phyloP scores from a whole-genome alignment of 768 basidiomycete species.

The Cyclocybe aegerita region DNA sequence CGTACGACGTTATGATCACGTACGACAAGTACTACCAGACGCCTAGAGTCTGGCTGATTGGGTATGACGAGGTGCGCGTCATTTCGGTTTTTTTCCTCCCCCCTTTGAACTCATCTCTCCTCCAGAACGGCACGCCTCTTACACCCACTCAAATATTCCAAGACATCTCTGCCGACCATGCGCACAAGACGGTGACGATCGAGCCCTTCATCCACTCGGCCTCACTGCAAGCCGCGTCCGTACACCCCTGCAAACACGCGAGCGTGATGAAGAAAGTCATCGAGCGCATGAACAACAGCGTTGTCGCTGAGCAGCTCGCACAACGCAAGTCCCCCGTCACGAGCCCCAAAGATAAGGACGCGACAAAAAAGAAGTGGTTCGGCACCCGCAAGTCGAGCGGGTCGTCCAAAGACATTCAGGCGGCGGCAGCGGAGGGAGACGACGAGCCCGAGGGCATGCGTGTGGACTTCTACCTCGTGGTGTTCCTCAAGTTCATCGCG shows the following conservation, averaged over 20 bases:
- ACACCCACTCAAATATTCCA: slow-evolving; percentile 92
- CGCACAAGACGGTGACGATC: slow-evolving; percentile 97
- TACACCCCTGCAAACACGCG: slow-evolving; percentile 98
- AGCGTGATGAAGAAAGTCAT: slow-evolving; percentile 99
- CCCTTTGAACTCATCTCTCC: slow-evolving; percentile 7
- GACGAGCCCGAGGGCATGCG: slow-evolving; percentile 82
- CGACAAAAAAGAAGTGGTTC: slow-evolving; percentile 80
- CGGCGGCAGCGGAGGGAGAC: slow-evolving; percentile 45
- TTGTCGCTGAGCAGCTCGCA: slow-evolving; percentile 79
- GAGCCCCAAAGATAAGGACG: slow-evolving; percentile 40
- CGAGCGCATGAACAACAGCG: slow-evolving; percentile 93
- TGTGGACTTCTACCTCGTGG: slow-evolving; percentile 97
- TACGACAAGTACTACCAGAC: slow-evolving; percentile 99
- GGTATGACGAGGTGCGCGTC: slow-evolving; percentile 84
- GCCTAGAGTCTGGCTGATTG: slow-evolving; percentile 95
- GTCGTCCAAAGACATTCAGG: slow-evolving; percentile 52
- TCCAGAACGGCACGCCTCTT: slow-evolving; percentile 83
- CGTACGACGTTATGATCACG: slow-evolving; percentile 99
- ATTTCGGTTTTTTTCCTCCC: neutral
- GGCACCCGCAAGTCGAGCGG: slow-evolving; percentile 76
- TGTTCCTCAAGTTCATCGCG: slow-evolving; percentile 99
- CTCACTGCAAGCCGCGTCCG: slow-evolving; percentile 84
- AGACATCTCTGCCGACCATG: slow-evolving; percentile 96
- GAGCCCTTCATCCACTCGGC: slow-evolving; percentile 95
- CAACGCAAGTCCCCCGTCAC: slow-evolving; percentile 44